A percentile compares a stretch with the other conserved stretches of the same genome.
Conservation (phyloP, 2,329 filamentous ascomycete genomes). For the Curvularia eragrostidis region DNA sequence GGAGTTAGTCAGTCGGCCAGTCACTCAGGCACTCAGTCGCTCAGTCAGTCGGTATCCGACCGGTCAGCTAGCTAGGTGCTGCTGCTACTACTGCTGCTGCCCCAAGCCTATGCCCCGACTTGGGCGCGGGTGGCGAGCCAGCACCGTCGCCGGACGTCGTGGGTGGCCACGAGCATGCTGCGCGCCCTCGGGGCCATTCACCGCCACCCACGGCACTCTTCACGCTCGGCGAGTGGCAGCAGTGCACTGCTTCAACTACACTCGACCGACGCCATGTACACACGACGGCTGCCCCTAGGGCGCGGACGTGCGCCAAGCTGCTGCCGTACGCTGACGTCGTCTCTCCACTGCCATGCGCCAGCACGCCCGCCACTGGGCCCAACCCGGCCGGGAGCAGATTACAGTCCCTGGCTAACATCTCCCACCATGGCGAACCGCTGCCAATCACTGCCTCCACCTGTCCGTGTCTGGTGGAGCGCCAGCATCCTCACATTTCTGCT, state of each 20-base stretch:
- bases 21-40: neutral
- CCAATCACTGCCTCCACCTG: slow-evolving; percentile 26
- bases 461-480: slow-evolving; percentile 24
- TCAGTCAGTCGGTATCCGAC: neutral
- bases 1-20: no score
- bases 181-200: slow-evolving; percentile 17
- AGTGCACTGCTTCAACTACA: neutral
- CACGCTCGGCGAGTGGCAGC: slow-evolving; percentile 22
- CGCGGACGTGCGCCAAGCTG: slow-evolving; percentile 16
- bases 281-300: neutral
- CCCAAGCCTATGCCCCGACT: neutral
- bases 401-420: slow-evolving; percentile 29
- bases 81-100: neutral
- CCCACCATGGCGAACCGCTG: slow-evolving; percentile 11
- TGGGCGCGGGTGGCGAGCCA: slow-evolving; percentile 3
- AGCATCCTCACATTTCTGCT: slow-evolving; percentile 24
- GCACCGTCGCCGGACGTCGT: neutral
- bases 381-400: slow-evolving; percentile 26
- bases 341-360: slow-evolving; percentile 19
- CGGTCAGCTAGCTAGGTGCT: neutral
- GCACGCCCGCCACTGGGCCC: slow-evolving; percentile 4
- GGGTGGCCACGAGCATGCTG: neutral
- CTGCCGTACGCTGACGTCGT: slow-evolving; percentile 36
- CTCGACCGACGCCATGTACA: neutral
- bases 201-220: slow-evolving; percentile 12